These are phyloP conservation scores for Fraxinus platypoda DNA, from an alignment of 305 asterid species.

Conservation along the genomic window DNA sequence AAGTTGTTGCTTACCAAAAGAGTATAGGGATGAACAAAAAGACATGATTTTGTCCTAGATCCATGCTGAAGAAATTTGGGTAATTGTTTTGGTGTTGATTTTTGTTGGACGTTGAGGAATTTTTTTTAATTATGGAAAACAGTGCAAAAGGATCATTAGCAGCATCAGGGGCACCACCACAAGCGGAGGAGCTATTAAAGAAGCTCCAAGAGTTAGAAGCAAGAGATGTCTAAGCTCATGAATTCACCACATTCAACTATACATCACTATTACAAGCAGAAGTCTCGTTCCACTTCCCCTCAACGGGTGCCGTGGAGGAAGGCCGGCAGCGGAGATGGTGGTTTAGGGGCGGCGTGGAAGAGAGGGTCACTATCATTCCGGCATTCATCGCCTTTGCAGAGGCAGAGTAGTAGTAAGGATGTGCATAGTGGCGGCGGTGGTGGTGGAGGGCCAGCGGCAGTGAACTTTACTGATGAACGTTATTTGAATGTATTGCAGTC, in stretches of 20 bases:
- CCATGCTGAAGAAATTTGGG: neutral
- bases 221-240: slow-evolving; percentile 44
- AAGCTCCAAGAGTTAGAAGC: slow-evolving; percentile 48
- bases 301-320: slow-evolving; percentile 48
- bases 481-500: slow-evolving; percentile 89
- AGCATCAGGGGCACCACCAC: slow-evolving; percentile 23
- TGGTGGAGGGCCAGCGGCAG: slow-evolving; percentile 45
- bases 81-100: neutral
- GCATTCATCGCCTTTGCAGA: slow-evolving; percentile 71
- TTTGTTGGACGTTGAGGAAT: neutral
- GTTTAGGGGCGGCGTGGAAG: slow-evolving; percentile 46
- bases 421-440: slow-evolving; percentile 25
- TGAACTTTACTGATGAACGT: slow-evolving; percentile 68
- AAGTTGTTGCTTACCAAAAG: neutral
- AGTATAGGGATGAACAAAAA: neutral
- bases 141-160: slow-evolving; percentile 18
- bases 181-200: slow-evolving; percentile 43
- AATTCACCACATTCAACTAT: slow-evolving; percentile 25
- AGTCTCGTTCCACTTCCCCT: slow-evolving; percentile 85
- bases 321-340: slow-evolving; percentile 42
- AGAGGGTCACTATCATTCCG: slow-evolving; percentile 58
- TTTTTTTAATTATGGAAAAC: slow-evolving; percentile 25
- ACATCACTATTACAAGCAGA: slow-evolving; percentile 38
- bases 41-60: neutral
- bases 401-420: slow-evolving; percentile 50